phyloP scores from a whole-genome alignment of 306 rosid species.

The Myrica gale region DNA sequence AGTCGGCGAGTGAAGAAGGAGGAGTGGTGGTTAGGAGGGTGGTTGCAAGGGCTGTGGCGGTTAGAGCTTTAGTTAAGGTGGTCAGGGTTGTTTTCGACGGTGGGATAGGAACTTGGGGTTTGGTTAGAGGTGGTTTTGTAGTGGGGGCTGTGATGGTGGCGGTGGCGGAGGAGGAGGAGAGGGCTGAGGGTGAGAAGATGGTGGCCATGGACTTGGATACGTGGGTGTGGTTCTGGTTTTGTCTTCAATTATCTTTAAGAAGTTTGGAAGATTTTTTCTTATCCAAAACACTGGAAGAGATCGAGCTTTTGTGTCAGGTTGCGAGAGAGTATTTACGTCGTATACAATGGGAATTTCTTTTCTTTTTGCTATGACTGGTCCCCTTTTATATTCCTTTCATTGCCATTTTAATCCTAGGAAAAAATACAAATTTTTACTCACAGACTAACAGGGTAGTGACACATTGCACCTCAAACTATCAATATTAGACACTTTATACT shows the following conservation, averaged over 20 bases:
- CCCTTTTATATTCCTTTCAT: no score
- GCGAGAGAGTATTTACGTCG: no score
- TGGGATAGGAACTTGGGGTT: slow-evolving; percentile 27
- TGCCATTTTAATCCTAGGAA: no score
- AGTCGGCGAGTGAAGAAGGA: slow-evolving; percentile 49
- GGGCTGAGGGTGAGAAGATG: slow-evolving; percentile 49
- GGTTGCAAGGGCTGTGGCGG: slow-evolving; percentile 52
- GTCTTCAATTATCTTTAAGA: not conserved
- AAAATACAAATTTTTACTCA: no score
- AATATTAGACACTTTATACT: no score
- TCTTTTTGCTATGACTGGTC: no score
- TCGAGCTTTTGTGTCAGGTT: no score
- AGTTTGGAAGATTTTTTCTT: slow-evolving; percentile 20
- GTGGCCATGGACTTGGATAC: slow-evolving; percentile 51
- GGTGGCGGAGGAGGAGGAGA: slow-evolving; percentile 40
- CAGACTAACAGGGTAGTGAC: no score
- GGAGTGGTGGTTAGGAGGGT: slow-evolving; percentile 34
- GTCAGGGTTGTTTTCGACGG: slow-evolving; percentile 40
- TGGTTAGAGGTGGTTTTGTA: no score
- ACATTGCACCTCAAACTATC: no score
- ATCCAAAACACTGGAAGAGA: slow-evolving; percentile 12
- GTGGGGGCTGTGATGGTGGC: slow-evolving; percentile 11
- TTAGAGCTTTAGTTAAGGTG: slow-evolving; percentile 7
- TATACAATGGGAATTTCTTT: no score
- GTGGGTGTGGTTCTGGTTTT: not conserved